Base-by-base conservation (phyloP, 768 basidiomycete species). In the Tephrocybe sp. region DNA sequence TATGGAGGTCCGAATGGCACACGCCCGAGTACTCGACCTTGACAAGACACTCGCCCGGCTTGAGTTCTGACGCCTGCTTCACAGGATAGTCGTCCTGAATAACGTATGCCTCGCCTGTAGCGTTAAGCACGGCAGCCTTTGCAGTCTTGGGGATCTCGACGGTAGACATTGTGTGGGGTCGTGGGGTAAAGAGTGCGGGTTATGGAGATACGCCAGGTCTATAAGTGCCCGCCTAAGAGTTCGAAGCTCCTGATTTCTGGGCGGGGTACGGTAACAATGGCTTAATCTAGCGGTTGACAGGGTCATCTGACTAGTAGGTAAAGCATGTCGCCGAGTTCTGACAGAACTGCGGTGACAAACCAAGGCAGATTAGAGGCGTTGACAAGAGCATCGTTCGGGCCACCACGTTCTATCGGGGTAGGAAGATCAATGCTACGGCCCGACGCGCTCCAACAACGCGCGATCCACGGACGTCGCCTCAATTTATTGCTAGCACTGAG, bases 1-100 rank as follows among this genome's bases (percentile, higher is more conserved):
- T 74, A 60, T 91, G 89, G 26, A 89, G 67, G 58, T 92, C 89
- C 0, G 86, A 87, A 61, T 89, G 88, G 62, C 89, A 91, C 22
- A 73, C 68, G 6, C 74, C 74, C 5, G 84, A 78, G 66, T 79
- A 84, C 35, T 80, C 78, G 51, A 92, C 68, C 64, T 85, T 86
- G 62, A 91, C 72, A 52, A 91, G 79, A 58, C 84, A 86, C 63
- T 88, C 77, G 9, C 82, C 83, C 0, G 85, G 80, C 0, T 63
- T 65, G 51, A 87, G 78, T 5, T 82, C 72, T 2, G 74, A 66
- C 0, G 79, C 75, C 55, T 81, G 83, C 47, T 65, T 73, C 41
- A 87, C 86, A 8, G 80, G 83, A 51, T 78, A 61, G 56, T 83
- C 74, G 30, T 63, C 51, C 42, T 60, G 64, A 19, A 77, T 43